These are phyloP conservation scores for Saccharomycopsis javanensis DNA, from an alignment of 805 yeast species.

Conservation along the genomic window DNA sequence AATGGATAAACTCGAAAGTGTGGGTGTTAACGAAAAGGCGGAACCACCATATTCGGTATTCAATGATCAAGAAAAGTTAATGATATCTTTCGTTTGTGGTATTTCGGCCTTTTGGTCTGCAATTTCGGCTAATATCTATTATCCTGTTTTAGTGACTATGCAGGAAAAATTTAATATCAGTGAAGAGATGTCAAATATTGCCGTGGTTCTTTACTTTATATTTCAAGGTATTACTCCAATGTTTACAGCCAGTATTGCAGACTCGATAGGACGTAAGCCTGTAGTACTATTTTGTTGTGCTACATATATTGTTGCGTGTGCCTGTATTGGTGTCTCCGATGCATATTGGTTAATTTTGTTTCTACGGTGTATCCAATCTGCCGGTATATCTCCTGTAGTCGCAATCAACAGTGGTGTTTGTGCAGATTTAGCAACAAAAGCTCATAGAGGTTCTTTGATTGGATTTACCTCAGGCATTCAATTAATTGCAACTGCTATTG, in stretches of 20 bases:
- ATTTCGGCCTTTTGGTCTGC: constrained; percentile 50
- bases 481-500: constrained; percentile 66
- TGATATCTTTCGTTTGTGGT: constrained; percentile 14
- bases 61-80: constrained; percentile 4
- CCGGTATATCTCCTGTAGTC: constrained; percentile 67
- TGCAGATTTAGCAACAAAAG: constrained; percentile 61
- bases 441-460: constrained; percentile 59
- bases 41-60: constrained; percentile 14
- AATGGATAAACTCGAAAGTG: not conserved
- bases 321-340: constrained; percentile 54
- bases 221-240: constrained; percentile 57
- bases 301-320: constrained; percentile 49
- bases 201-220: constrained; percentile 68
- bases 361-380: constrained; percentile 66
- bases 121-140: constrained; percentile 66
- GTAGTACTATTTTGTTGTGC: constrained; percentile 44
- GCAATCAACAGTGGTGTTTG: constrained; percentile 61
- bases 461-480: constrained; percentile 59
- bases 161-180: constrained; percentile 44
- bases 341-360: constrained; percentile 54
- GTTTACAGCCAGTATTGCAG: constrained; percentile 48
- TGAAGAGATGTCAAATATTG: constrained; percentile 53
- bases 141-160: constrained; percentile 61
- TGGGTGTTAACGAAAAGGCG: not conserved
- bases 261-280: constrained; percentile 48